A percentile compares a stretch with the other conserved stretches of the same genome.
Evolutionary conservation across 1,284 basidiomycete species (phyloP).

Genomic region (Austroboletus olivaceoglutinosus): DNA sequence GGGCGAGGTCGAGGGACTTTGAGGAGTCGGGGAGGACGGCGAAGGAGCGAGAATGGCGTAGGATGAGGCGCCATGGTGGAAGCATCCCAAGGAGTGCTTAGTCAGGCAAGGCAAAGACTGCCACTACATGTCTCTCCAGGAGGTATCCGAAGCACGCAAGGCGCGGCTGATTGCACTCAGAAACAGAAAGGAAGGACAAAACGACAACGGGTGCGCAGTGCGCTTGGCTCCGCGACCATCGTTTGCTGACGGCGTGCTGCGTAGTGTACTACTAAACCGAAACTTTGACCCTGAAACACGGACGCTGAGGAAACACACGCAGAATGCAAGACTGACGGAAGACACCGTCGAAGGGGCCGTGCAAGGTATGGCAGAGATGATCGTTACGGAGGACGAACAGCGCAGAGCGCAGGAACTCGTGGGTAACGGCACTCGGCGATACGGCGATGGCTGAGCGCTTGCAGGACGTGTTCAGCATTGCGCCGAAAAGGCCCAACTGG

Average conservation of each 20-base stretch:
- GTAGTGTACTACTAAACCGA: constrained; percentile 63
- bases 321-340: constrained; percentile 55
- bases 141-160: constrained; percentile 83
- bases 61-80: constrained; percentile 35
- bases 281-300: constrained; percentile 87
- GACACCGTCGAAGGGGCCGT: constrained; percentile 90
- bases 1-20: constrained; percentile 54
- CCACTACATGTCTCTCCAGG: constrained; percentile 71
- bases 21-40: constrained; percentile 31
- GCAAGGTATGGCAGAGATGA: constrained; percentile 78
- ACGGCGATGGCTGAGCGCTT: constrained; percentile 9
- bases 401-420: constrained; percentile 86
- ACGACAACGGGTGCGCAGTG: constrained; percentile 31
- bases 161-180: constrained; percentile 80
- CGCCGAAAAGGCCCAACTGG: constrained; percentile 96
- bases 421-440: constrained; percentile 31
- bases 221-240: not conserved
- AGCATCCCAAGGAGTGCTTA: constrained; percentile 35
- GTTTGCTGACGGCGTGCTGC: constrained; percentile 1
- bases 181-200: constrained; percentile 67
- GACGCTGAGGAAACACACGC: constrained; percentile 64
- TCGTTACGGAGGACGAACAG: constrained; percentile 84
- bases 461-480: constrained; percentile 95
- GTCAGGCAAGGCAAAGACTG: constrained; percentile 18
- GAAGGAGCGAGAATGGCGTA: constrained; percentile 29